Percentiles rank a stretch among this genome's conserved stretches.
phyloP scores from a whole-genome alignment of 2,329 filamentous ascomycete species.

The Escovopsis weberi region DNA sequence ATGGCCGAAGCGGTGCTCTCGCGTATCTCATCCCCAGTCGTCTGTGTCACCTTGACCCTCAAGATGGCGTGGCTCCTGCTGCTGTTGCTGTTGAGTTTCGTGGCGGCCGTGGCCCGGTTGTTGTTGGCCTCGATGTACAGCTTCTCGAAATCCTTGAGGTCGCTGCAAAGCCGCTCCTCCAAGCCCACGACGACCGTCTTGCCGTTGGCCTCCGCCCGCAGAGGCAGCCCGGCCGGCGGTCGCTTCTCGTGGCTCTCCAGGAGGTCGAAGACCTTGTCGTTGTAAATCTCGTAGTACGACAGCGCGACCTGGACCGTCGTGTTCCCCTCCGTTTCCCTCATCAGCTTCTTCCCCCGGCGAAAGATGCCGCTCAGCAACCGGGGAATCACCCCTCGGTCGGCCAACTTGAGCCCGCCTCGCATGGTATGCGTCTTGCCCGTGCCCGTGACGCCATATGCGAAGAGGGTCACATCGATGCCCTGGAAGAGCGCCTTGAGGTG shows the following conservation, averaged over 20 bases:
- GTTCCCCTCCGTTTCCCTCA: conserved; percentile 58
- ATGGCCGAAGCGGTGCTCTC: conserved; percentile 86
- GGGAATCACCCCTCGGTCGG: conserved; percentile 78
- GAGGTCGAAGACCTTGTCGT: conserved; percentile 85
- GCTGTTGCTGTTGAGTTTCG: conserved; percentile 84
- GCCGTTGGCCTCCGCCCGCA: conserved; percentile 73
- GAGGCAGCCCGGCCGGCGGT: conserved; percentile 61
- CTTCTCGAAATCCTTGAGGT: conserved; percentile 77
- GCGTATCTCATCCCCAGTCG: conserved; percentile 48
- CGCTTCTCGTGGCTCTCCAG: conserved; percentile 82
- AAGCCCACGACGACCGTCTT: conserved; percentile 80
- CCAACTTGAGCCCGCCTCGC: conserved; percentile 76
- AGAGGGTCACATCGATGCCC: conserved; percentile 76
- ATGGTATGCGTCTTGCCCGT: conserved; percentile 95
- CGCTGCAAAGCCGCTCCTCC: conserved; percentile 67
- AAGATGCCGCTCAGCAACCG: conserved; percentile 75
- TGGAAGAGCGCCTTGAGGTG: conserved; percentile 86
- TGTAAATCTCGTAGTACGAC: conserved; percentile 95
- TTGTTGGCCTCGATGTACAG: conserved; percentile 86
- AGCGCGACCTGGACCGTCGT: conserved; percentile 61
- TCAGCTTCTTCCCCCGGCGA: conserved; percentile 68
- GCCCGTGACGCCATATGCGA: conserved; percentile 86
- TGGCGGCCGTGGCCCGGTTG: conserved; percentile 78
- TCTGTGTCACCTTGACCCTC: conserved; percentile 75
- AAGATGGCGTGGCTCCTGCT: conserved; percentile 83